These are phyloP conservation scores for Haplographium delicatum DNA, from an alignment of 495 filamentous ascomycete species.

Conservation along the genomic window DNA sequence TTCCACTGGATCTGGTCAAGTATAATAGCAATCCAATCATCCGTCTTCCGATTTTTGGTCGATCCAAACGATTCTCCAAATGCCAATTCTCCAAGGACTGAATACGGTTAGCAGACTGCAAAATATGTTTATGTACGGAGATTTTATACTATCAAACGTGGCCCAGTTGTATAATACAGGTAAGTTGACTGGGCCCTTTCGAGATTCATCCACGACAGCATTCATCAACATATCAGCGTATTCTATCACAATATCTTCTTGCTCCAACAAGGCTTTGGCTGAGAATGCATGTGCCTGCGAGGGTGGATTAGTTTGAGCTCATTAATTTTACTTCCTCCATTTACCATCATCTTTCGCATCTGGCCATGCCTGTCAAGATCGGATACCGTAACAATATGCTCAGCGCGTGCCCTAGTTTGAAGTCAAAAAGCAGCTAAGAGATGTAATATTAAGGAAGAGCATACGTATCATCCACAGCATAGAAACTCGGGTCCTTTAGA, in stretches of 20 bases:
- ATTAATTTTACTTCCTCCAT: background rate
- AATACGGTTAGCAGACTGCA: too few species aligned
- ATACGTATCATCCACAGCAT: background rate
- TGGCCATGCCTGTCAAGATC: constrained; percentile 27
- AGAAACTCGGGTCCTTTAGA: background rate
- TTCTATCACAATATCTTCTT: constrained; percentile 38
- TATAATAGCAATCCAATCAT: constrained; percentile 37
- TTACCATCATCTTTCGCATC: constrained; percentile 39
- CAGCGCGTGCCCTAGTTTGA: background rate
- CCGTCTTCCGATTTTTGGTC: constrained; percentile 36
- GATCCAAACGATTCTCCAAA: constrained; percentile 48
- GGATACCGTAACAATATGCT: background rate
- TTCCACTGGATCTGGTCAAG: constrained; percentile 28
- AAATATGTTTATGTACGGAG: too few species aligned
- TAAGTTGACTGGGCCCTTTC: constrained; percentile 31
- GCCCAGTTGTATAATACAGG: constrained; percentile 43
- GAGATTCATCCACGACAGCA: constrained; percentile 17
- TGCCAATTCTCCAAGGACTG: constrained; percentile 50
- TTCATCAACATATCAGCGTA: constrained; percentile 43
- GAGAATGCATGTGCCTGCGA: constrained; percentile 44
- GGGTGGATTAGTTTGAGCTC: background rate
- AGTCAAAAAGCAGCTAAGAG: background rate
- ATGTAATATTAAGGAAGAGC: background rate
- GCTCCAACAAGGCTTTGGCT: constrained; percentile 40
- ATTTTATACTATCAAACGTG: constrained; percentile 42